Evolutionary conservation across 345 rosid genomes (phyloP), one percentile per base, ranked within the genome.

Genomic region (Lepidium didymum): DNA sequence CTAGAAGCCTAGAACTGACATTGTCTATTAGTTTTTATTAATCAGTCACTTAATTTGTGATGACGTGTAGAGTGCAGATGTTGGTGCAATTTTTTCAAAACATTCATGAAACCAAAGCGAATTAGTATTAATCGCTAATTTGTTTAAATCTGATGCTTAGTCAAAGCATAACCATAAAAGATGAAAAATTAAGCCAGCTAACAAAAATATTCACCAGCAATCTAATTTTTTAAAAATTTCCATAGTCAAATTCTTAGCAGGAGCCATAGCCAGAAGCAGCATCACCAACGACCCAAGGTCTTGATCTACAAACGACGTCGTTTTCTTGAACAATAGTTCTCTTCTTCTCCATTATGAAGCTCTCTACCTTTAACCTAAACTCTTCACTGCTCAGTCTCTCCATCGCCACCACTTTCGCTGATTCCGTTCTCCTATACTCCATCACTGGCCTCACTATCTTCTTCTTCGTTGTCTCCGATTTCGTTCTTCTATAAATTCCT

Each of bases 341-440:
- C 52, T 64, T 72, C 70, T 31, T 56, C 53, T 65, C 40, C 67
- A 50, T 41, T 5, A 66, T 73, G 25, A 58, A 66, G 1, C 45
- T 27, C 16, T 73, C 77, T 2, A 58, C 33, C 33, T 42, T 58
- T 56, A 73, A 40, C 4, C 40, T 46, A 65, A 66, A 58, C 55
- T 66, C 67, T 11, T 73, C 72, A 14, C 54, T 73, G 16, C 10
- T 73, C 49, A 64, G 8, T 9, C 56, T 65, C 49, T 73, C 77
- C 0, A 50, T 58, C 47, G 8, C 31, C 40, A 19, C 62, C 56
- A 31, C 8, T 2, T 34, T 35, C 64, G 65, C 65, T 14, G 77
- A 65, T 11, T 73, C 72, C 14, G 67, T 47, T 51, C 77, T 73
- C 59, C 66, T 33, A 8, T 13, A 19, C 46, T 50, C 47, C 25